Evolutionary conservation across 2,329 filamentous ascomycete species (phyloP), one percentile per base, ranked within the genome.

Genomic region (Alternaria brassicae): DNA sequence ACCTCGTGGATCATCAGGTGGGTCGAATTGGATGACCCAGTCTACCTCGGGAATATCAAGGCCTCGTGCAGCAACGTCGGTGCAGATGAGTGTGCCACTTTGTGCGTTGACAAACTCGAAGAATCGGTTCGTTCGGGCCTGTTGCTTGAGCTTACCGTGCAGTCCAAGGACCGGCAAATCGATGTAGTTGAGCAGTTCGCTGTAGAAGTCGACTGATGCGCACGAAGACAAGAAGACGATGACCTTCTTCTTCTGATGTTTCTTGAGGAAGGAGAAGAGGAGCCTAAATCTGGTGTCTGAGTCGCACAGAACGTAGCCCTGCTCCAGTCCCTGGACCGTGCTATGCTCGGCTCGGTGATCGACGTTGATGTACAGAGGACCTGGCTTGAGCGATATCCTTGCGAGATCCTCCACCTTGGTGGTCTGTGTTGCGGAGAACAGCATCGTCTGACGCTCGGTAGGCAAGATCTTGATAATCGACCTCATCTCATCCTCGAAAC

Each of bases 371-470:
- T 97, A 98, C 12, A 99, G 83, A 2, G 95, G 95, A 2, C 94
- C 93, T 0, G 92, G 90, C 34, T 93, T 88, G 47, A 99, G 85
- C 4, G 95, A 99, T 75, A 99, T 96, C 64, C 95, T 86, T 1
- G 95, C 95, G 54, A 99, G 85, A 79, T 99, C 95, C 80, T 98
- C 94, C 68, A 99, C 95, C 81, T 99, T 98, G 56, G 94, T 98
- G 3, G 95, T 99, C 79, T 98, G 95, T 4, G 95, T 99, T 13
- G 95, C 95, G 13, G 93, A 97, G 84, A 99, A 99, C n/a, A 99
- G 86, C 89, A 96, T 95, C 0, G 93, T 97, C 80, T 98, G 94
- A 60, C 95, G 88, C 58, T 96, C 89, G 68, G 90, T 50, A 4
- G 53, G 75, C 17, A 98, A 82, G 55, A 98, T 95, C 84, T 96